Conservation (phyloP, 2,329 filamentous ascomycete genomes). For the Verticillium zaregamsianum region DNA sequence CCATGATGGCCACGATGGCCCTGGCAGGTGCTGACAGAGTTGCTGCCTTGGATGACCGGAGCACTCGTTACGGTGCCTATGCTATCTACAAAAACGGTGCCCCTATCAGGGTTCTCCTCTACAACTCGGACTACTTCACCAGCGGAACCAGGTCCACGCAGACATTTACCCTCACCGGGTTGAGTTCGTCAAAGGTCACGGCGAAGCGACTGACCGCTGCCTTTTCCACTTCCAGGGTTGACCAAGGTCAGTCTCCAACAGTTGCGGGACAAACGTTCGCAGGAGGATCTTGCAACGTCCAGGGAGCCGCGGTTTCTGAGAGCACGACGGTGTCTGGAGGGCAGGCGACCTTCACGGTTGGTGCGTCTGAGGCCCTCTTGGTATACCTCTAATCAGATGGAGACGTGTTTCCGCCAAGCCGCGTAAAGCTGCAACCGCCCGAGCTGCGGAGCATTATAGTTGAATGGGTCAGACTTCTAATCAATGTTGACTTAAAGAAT, state of each 20-base stretch:
- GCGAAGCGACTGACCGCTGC: conserved; percentile 38
- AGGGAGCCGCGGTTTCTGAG: conserved; percentile 7
- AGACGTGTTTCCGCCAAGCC: not conserved
- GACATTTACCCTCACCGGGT: conserved; percentile 36
- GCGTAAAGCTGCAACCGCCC: not conserved
- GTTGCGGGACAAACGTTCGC: conserved; percentile 14
- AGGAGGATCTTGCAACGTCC: conserved; percentile 12
- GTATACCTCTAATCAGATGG: conserved; percentile 3
- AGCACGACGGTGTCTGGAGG: conserved; percentile 4
- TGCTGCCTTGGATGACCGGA: conserved; percentile 37
- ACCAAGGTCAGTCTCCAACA: conserved; percentile 12
- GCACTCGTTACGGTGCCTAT: conserved; percentile 38
- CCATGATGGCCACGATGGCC: conserved; percentile 38
- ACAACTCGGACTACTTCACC: conserved; percentile 36
- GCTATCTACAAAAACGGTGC: conserved; percentile 33
- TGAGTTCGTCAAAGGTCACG: conserved; percentile 27
- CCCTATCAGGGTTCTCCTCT: conserved; percentile 19
- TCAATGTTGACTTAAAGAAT: too few species aligned
- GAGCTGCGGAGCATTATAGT: not conserved
- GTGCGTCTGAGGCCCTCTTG: conserved; percentile 10
- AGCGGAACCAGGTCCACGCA: conserved; percentile 31
- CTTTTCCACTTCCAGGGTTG: conserved; percentile 12
- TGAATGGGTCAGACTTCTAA: not conserved
- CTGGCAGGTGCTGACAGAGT: conserved; percentile 36
- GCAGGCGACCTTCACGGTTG: conserved; percentile 6